A percentile compares a stretch with the other conserved stretches of the same genome.
Evolutionary conservation across 768 basidiomycete genomes (phyloP).

Genomic region (Floccularia luteovirens): DNA sequence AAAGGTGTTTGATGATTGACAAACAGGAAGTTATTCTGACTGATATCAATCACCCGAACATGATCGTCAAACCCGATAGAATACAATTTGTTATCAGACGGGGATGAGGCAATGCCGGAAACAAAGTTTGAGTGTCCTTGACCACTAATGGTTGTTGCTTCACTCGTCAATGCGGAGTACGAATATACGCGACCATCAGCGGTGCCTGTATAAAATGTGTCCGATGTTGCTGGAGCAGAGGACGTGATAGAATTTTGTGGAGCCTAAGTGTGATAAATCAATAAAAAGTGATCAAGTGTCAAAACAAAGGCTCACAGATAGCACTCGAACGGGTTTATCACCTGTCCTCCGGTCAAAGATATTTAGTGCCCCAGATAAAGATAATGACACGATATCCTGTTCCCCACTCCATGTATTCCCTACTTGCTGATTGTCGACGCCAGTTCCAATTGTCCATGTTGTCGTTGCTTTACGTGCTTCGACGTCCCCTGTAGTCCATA

Average conservation of each 20-base stretch:
- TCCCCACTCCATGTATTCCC: constrained; percentile 81
- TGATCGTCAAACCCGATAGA: constrained; percentile 79
- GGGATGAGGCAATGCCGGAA: constrained; percentile 44
- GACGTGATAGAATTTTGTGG: constrained; percentile 79
- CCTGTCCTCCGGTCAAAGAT: constrained; percentile 71
- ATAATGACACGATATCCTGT: constrained; percentile 72
- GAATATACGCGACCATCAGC: constrained; percentile 71
- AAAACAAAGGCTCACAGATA: constrained; percentile 39
- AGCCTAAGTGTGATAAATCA: constrained; percentile 36
- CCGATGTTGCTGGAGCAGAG: constrained; percentile 29
- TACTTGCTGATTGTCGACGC: constrained; percentile 76
- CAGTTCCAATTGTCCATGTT: constrained; percentile 68
- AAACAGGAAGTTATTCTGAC: constrained; percentile 39
- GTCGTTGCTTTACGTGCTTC: constrained; percentile 57
- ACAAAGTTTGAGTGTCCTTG: constrained; percentile 67
- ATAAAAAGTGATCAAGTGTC: not conserved
- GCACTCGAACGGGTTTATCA: constrained; percentile 49
- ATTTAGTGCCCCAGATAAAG: constrained; percentile 75
- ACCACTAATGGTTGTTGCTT: constrained; percentile 45
- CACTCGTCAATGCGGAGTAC: constrained; percentile 43
- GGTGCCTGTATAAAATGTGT: constrained; percentile 77
- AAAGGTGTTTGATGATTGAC: not conserved
- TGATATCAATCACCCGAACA: constrained; percentile 54
- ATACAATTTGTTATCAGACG: constrained; percentile 43
- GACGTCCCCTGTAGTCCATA: constrained; percentile 63